Evolutionary conservation across 2,329 filamentous ascomycete species (phyloP).

Genomic region (Aspergillus sp.): DNA sequence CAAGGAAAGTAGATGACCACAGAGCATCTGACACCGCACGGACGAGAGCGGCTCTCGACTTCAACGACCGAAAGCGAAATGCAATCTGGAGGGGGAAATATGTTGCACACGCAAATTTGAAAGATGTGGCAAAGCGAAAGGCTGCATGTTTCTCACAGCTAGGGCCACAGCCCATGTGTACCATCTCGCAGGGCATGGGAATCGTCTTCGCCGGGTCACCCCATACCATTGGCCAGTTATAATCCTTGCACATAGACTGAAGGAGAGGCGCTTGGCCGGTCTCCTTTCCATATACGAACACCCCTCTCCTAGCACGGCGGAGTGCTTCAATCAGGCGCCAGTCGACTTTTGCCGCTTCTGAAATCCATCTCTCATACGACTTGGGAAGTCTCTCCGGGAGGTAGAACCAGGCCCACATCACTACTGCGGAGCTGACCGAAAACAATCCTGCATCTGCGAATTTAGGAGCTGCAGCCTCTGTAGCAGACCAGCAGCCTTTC

Average conservation of each 20-base stretch:
- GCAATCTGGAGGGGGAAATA: slow-evolving; percentile 67
- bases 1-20: slow-evolving; percentile 68
- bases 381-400: slow-evolving; percentile 58
- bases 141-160: slow-evolving; percentile 64
- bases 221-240: slow-evolving; percentile 57
- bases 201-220: slow-evolving; percentile 60
- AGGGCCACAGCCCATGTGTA: slow-evolving; percentile 67
- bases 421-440: slow-evolving; percentile 58
- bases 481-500: slow-evolving; percentile 19
- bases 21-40: slow-evolving; percentile 51
- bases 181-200: slow-evolving; percentile 73
- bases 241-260: slow-evolving; percentile 62
- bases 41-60: slow-evolving; percentile 36
- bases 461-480: slow-evolving; percentile 33
- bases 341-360: slow-evolving; percentile 65
- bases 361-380: slow-evolving; percentile 75
- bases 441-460: slow-evolving; percentile 63
- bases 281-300: slow-evolving; percentile 63
- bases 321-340: slow-evolving; percentile 64
- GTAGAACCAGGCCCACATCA: slow-evolving; percentile 91
- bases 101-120: slow-evolving; percentile 64
- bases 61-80: slow-evolving; percentile 46
- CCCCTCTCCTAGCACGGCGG: slow-evolving; percentile 53
- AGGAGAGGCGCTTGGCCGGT: slow-evolving; percentile 61
- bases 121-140: slow-evolving; percentile 58